Conservation (phyloP, 495 filamentous ascomycete genomes). For the Pyrenula massariospora region DNA sequence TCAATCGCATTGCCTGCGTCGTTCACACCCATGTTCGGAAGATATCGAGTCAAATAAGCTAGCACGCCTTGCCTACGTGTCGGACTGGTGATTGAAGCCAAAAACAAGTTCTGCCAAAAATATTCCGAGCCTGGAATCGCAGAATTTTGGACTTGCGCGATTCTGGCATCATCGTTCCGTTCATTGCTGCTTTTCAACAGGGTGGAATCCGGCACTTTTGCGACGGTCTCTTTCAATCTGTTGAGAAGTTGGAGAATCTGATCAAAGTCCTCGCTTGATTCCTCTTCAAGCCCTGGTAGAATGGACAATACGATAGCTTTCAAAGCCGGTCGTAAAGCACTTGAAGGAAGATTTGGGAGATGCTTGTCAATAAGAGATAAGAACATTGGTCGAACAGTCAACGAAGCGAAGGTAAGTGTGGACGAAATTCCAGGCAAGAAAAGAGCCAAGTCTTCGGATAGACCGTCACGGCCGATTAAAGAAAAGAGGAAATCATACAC, state of each 20-base stretch:
- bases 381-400: constrained; percentile 74
- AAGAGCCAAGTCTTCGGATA: constrained; percentile 69
- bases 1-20: constrained; percentile 9
- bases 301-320: constrained; percentile 79
- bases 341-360: constrained; percentile 56
- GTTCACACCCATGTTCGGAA: constrained; percentile 46
- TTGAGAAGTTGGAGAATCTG: constrained; percentile 69
- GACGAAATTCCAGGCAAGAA: constrained; percentile 85
- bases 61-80: constrained; percentile 75
- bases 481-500: constrained; percentile 82
- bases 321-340: constrained; percentile 68
- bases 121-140: constrained; percentile 24
- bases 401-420: constrained; percentile 83
- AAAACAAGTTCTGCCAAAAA: constrained; percentile 97
- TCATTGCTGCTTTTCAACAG: constrained; percentile 55
- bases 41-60: constrained; percentile 66
- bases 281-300: constrained; percentile 86
- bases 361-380: constrained; percentile 73
- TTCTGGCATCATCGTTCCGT: neutral
- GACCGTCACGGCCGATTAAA: constrained; percentile 45
- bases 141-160: neutral
- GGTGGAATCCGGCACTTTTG: constrained; percentile 18
- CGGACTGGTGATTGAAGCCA: constrained; percentile 80
- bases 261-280: constrained; percentile 94
- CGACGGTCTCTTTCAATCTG: constrained; percentile 31